A percentile compares a stretch with the other conserved stretches of the same genome.
These are phyloP conservation scores for Aristolochia contorta DNA, from an alignment of 164 flowering plant genomes.

Conservation along the genomic window DNA sequence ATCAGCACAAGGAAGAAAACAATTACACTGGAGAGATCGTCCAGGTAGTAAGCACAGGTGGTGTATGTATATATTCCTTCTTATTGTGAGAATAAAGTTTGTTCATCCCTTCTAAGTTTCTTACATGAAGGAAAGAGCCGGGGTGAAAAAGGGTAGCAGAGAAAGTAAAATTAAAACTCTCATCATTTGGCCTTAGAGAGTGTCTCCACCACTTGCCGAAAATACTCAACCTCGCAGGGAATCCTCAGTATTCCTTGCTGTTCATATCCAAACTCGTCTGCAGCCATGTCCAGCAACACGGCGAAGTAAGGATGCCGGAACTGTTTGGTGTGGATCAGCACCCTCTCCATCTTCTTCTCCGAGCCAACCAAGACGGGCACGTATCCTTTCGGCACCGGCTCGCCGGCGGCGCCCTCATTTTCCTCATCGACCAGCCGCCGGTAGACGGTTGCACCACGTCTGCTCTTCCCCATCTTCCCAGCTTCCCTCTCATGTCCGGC, in stretches of 20 bases:
- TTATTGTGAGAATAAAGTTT: no score
- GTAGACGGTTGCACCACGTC: neutral
- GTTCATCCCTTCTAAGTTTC: no score
- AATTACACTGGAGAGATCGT: no score
- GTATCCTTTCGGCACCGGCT: slow-evolving; percentile 5
- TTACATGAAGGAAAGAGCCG: no score
- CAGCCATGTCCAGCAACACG: slow-evolving; percentile 15
- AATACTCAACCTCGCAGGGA: slow-evolving; percentile 10
- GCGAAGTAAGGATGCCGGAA: slow-evolving; percentile 12
- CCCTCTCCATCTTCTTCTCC: slow-evolving; percentile 14
- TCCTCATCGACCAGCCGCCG: slow-evolving; percentile 1
- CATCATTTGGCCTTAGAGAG: slow-evolving; percentile 4
- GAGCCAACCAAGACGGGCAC: slow-evolving; percentile 18
- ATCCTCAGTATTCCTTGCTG: slow-evolving; percentile 14
- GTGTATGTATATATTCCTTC: no score
- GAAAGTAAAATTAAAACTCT: neutral
- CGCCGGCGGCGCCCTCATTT: neutral
- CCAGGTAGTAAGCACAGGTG: no score
- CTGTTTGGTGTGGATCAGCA: slow-evolving; percentile 16
- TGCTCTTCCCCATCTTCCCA: slow-evolving; percentile 5
- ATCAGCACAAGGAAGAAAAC: no score
- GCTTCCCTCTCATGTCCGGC: neutral
- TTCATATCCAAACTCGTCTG: slow-evolving; percentile 15
- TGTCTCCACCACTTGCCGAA: slow-evolving; percentile 1
- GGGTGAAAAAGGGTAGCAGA: neutral